Percentiles rank a stretch among this genome's conserved stretches.
These are phyloP conservation scores for Gossypium trilobum DNA, from an alignment of 441 rosid species.

Conservation along the genomic window DNA sequence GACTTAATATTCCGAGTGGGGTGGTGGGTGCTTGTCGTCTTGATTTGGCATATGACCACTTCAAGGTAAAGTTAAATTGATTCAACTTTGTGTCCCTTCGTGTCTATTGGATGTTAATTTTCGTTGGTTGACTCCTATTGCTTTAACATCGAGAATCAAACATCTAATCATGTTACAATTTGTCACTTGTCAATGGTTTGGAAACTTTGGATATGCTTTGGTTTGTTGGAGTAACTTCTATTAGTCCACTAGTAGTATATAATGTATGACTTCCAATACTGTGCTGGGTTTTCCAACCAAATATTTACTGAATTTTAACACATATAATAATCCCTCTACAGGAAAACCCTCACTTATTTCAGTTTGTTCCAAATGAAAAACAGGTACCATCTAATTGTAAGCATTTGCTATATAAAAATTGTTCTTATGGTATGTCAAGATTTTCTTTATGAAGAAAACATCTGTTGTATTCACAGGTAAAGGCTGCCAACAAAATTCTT, in stretches of 20 bases:
- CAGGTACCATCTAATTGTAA: conserved; percentile 41
- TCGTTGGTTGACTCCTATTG: background rate
- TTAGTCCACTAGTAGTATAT: background rate
- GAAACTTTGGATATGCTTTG: background rate
- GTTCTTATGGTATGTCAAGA: background rate
- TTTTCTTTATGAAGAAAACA: background rate
- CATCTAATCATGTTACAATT: background rate
- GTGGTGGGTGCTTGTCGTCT: conserved; percentile 96
- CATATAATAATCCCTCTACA: conserved; percentile 24
- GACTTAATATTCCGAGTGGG: conserved; percentile 83
- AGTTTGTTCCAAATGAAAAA: conserved; percentile 89
- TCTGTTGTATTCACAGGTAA: conserved; percentile 44
- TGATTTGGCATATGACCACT: conserved; percentile 89
- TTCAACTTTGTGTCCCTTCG: conserved; percentile 6
- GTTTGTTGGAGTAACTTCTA: background rate
- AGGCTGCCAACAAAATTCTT: conserved; percentile 79
- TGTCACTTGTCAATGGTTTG: background rate
- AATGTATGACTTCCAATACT: background rate
- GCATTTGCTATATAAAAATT: background rate
- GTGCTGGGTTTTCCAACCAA: background rate
- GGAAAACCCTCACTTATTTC: conserved; percentile 87
- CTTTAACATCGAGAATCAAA: background rate
- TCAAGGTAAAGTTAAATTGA: conserved; percentile 55
- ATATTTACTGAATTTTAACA: background rate
- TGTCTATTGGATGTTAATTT: background rate